Evolutionary conservation across 2,329 filamentous ascomycete species (phyloP).

Genomic region (Chrysosporium keratinophilum): DNA sequence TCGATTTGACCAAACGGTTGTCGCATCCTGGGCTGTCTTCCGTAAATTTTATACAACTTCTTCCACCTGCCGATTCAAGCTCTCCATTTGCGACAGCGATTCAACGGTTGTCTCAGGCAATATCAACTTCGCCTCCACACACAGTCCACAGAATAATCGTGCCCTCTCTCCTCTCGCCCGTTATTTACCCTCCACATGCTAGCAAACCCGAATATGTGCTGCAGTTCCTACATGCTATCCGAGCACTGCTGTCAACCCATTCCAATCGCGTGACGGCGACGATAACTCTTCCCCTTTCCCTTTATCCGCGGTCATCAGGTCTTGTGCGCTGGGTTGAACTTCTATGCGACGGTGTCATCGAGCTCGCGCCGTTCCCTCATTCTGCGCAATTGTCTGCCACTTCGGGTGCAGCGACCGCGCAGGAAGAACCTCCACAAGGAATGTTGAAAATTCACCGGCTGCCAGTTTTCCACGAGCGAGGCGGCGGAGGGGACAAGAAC

Average conservation of each 20-base stretch:
- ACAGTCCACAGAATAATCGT: slow-evolving; percentile 71
- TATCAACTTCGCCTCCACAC: slow-evolving; percentile 48
- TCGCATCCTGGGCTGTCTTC: slow-evolving; percentile 44
- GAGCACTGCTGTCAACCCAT: slow-evolving; percentile 61
- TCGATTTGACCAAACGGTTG: slow-evolving; percentile 60
- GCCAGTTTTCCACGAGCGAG: slow-evolving; percentile 78
- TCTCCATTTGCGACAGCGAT: slow-evolving; percentile 58
- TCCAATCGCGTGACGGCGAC: slow-evolving; percentile 57
- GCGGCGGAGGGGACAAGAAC: slow-evolving; percentile 62
- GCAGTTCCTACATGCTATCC: slow-evolving; percentile 68
- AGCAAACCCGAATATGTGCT: slow-evolving; percentile 63
- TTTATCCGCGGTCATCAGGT: slow-evolving; percentile 66
- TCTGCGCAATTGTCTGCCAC: slow-evolving; percentile 42
- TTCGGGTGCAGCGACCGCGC: slow-evolving; percentile 45
- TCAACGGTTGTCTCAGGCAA: slow-evolving; percentile 44
- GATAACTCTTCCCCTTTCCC: slow-evolving; percentile 64
- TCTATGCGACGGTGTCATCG: slow-evolving; percentile 73
- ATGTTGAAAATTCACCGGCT: slow-evolving; percentile 73
- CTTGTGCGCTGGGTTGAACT: slow-evolving; percentile 79
- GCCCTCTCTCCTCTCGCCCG: slow-evolving; percentile 79
- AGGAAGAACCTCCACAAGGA: slow-evolving; percentile 72
- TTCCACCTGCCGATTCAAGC: slow-evolving; percentile 22
- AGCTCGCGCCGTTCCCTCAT: slow-evolving; percentile 65
- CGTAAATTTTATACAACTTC: slow-evolving; percentile 44
- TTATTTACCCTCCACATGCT: slow-evolving; percentile 60